Evolutionary conservation across 208 protist genomes (phyloP), one percentile per base, ranked within the genome.

Genomic region (Trypanosomatidae sp.): DNA sequence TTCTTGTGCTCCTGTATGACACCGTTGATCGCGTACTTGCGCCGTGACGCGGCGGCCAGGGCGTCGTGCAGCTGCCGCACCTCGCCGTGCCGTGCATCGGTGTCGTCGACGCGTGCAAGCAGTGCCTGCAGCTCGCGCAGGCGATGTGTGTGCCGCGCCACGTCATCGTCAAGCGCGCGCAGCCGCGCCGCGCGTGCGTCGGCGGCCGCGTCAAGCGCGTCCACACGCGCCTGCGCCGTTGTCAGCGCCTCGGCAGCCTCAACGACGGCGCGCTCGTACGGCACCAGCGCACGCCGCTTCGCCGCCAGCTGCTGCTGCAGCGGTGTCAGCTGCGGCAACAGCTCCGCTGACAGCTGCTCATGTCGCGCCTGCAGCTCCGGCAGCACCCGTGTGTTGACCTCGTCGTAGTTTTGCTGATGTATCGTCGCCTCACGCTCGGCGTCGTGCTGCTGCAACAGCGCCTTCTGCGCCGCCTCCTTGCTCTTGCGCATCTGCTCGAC

Each of bases 251-350:
- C 79, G 18, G 43, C 60, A 0, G 79, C 76, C 45, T 81, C 71
- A 4, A 66, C 68, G 10, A 92, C 72, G 35, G 83, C 71, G 7
- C 68, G 71, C 42, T 89, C 85, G 43, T 70, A 95, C 15, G 94
- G 96, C 10, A 89, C 77, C 22, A 97, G 52, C 16, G 74, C 69
- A 25, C 87, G 64, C 53, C 94, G 91, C 57, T 88, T 90, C 32
- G 70, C 71, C 48, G 98, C 97, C 28, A 98, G 71, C 51, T 92
- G 53, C 35, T 80, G 63, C 23, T 96, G 89, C 13, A 99, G 66
- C 1, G 78, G 69, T 0, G 68, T 61, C 43, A 87, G 69, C 42
- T 66, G 61, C 7, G 61, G 70, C 21, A 93, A 73, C 25, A 97
- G 71, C 8, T 59, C 53, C 25, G 94, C 71, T 15, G 69, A 82